Base-by-base conservation (phyloP, 164 flowering plant genomes). In the Stephania japonica region DNA sequence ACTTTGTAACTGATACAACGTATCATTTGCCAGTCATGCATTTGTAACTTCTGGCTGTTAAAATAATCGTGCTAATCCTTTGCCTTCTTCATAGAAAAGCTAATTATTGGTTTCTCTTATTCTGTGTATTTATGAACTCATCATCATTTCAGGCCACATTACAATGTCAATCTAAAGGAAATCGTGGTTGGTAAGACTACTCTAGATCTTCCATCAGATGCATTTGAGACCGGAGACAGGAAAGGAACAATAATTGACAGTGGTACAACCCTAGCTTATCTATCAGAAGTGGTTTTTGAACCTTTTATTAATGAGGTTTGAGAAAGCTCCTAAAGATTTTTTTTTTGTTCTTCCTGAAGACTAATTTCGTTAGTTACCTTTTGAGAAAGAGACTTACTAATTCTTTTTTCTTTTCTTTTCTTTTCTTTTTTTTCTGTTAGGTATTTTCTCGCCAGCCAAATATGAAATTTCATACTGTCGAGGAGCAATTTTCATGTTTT, bases 231-330 rank as follows among this genome's bases (percentile, higher is more conserved):
- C 43, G 91, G 84, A 42, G 80, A 70, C 13, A 69, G 70, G 23
- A 84, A 75, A 77, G 93, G 91, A 70, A 83, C 98, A 49, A 87
- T 95, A 42, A 85, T 95, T 75, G 99, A 95, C 75, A 93, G 98
- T 78, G 99, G 99, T 64, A 91, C 98, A 77, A 95, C 99, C 32
- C 81, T 95, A 86, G 90, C 98, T 1, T 93, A 93, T 82, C 83
- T 95, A 79, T 92, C 98, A 26, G 78, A 77, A 11, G 80, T 32
- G 19, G 81, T 88, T 74, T 95, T 85, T 75, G 75, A 78, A 0
- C 80, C 85, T 67, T 38, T 95, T 44, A 77, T 90, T 26, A 50
- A 2, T 12, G 65, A 65, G 87, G 94, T 86, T 78, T 42, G 76
- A 62, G 1, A 10, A 10, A 42, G 47, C 44, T 49, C 59, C 0